A percentile compares a stretch with the other conserved stretches of the same genome.
Evolutionary conservation across 192 early-diverging fungal genomes (phyloP).

Genomic region (Rhizophagus sp.): DNA sequence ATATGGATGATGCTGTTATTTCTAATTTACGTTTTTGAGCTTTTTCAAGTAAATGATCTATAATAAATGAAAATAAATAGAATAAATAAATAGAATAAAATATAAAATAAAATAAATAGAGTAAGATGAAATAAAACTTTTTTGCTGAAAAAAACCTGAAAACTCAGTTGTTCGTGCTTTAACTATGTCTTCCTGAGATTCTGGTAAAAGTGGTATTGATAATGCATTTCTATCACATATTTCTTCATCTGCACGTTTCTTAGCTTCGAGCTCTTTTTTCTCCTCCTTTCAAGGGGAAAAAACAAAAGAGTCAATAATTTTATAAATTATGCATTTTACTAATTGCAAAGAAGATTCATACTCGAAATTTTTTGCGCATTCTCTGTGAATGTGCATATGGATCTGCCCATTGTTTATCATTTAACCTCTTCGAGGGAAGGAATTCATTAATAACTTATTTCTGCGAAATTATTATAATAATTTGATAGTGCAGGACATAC

Average conservation of each 20-base stretch:
- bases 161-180: conserved; percentile 56
- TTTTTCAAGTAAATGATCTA: conserved; percentile 30
- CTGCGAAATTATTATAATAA: background rate
- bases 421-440: conserved; percentile 50
- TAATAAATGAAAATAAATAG: background rate
- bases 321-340: background rate
- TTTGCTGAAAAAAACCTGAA: conserved; percentile 29
- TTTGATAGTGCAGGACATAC: background rate
- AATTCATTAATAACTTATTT: conserved; percentile 50
- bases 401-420: conserved; percentile 77
- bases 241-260: conserved; percentile 44
- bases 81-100: background rate
- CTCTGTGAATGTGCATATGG: conserved; percentile 72
- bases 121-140: no score
- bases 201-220: conserved; percentile 58
- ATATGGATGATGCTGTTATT: conserved; percentile 32
- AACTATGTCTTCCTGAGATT: conserved; percentile 46
- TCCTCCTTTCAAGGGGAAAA: conserved; percentile 39
- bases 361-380: conserved; percentile 72
- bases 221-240: conserved; percentile 65
- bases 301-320: background rate
- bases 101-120: background rate
- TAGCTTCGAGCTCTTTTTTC: conserved; percentile 54
- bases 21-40: conserved; percentile 38
- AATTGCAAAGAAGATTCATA: conserved; percentile 20